Evolutionary conservation across 495 filamentous ascomycete species (phyloP).

Genomic region (Aspergillus asperescens): DNA sequence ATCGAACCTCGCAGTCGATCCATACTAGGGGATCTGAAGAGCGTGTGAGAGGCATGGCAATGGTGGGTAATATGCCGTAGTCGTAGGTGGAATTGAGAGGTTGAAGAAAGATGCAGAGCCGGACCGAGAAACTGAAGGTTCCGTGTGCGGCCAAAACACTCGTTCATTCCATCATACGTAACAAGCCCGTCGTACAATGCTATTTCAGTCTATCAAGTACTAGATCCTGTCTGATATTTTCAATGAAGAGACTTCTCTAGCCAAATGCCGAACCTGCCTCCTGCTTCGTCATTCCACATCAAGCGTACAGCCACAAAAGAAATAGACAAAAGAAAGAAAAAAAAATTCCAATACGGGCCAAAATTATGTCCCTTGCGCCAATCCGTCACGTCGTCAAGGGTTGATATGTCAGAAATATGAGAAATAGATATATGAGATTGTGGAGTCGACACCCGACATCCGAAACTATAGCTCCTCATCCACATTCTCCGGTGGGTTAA

Average conservation of each 20-base stretch:
- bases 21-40: constrained; percentile 67
- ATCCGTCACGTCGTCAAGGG: constrained; percentile 17
- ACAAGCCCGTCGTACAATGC: constrained; percentile 3
- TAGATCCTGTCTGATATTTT: constrained; percentile 3
- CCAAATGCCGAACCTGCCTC: constrained; percentile 6
- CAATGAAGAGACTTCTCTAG: constrained; percentile 6
- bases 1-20: constrained; percentile 81
- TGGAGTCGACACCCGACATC: not conserved
- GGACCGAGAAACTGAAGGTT: too few relatives aligned
- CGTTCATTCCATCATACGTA: not conserved
- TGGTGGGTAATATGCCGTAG: not conserved
- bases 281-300: constrained; percentile 8
- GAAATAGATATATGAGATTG: not conserved
- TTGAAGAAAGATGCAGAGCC: not conserved
- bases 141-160: constrained; percentile 5
- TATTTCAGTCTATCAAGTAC: constrained; percentile 5
- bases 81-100: not conserved
- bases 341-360: constrained; percentile 5
- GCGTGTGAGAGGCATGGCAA: constrained; percentile 39
- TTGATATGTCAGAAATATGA: constrained; percentile 2
- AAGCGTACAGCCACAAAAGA: not conserved
- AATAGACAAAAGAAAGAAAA: constrained; percentile 3
- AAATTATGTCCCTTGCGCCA: constrained; percentile 16
- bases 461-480: constrained; percentile 40
- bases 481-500: constrained; percentile 13